Evolutionary conservation across 352 stramenopile genomes (phyloP).

Genomic region (Pythium plurisporium): DNA sequence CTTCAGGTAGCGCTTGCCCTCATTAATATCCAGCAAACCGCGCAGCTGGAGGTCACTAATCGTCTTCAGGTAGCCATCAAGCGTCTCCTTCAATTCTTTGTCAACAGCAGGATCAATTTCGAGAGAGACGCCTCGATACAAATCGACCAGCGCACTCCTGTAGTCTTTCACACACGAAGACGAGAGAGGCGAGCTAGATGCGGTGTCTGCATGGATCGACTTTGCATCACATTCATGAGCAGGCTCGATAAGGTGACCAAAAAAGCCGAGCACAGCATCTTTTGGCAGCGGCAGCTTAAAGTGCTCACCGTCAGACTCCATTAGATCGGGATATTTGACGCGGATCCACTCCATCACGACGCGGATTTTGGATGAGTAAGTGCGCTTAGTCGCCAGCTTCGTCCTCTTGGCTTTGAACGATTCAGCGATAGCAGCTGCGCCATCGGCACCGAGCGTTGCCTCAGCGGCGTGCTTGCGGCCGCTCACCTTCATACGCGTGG

Average conservation of each 20-base stretch:
- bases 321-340: not conserved
- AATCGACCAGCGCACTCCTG: constrained; percentile 2
- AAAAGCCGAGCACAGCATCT: not conserved
- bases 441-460: not conserved
- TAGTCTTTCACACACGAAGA: constrained; percentile 7
- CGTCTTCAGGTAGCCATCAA: constrained; percentile 7
- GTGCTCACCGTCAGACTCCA: not conserved
- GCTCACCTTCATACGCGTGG: not conserved
- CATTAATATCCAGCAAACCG: constrained; percentile 3
- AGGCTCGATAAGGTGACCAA: constrained; percentile 1
- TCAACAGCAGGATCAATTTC: not conserved
- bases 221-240: constrained; percentile 2
- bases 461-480: not conserved
- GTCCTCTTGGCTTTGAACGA: constrained; percentile 6
- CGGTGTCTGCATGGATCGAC: constrained; percentile 2
- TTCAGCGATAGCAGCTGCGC: not conserved
- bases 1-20: constrained; percentile 10
- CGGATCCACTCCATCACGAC: constrained; percentile 1
- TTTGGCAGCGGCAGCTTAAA: not conserved
- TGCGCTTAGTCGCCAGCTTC: not conserved
- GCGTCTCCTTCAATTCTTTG: not conserved
- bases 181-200: not conserved
- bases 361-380: not conserved
- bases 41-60: constrained; percentile 7
- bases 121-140: not conserved